Conservation (phyloP, 805 yeast genomes). For the Saccharomycopsis amapae region DNA sequence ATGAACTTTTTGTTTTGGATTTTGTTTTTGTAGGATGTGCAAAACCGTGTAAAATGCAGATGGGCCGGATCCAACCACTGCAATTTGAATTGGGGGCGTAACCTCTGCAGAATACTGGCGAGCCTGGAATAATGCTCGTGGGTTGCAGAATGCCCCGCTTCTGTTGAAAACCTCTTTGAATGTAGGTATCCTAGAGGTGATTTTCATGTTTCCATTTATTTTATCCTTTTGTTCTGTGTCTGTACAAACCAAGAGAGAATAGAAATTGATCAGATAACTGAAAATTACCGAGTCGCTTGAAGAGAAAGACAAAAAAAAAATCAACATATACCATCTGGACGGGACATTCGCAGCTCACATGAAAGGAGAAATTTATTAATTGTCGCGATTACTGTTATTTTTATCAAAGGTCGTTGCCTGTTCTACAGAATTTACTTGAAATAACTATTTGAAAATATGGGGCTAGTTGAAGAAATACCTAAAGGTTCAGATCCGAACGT, state of each 20-base stretch:
- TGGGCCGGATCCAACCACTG: slow-evolving; percentile 93
- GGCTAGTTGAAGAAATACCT: slow-evolving; percentile 20
- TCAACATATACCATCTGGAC: neutral
- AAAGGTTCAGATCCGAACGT: slow-evolving; percentile 21
- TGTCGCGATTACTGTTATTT: no score
- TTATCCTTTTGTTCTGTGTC: no score
- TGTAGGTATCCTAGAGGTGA: no score
- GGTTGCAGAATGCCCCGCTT: neutral
- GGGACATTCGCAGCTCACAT: no score
- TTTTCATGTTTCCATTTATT: no score
- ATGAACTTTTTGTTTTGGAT: slow-evolving; percentile 24
- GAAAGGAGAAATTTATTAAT: no score
- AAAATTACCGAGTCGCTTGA: no score
- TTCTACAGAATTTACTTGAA: no score
- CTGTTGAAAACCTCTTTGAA: no score
- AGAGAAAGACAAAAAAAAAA: no score
- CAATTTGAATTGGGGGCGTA: slow-evolving; percentile 37
- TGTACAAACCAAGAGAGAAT: neutral
- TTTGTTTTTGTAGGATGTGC: slow-evolving; percentile 48
- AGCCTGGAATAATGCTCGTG: neutral
- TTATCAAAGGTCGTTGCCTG: no score
- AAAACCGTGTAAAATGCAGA: slow-evolving; percentile 90
- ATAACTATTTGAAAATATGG: no score
- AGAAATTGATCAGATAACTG: neutral
- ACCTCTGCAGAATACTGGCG: neutral